Evolutionary conservation across 1,284 basidiomycete species (phyloP).

Genomic region (Malassezia restricta): DNA sequence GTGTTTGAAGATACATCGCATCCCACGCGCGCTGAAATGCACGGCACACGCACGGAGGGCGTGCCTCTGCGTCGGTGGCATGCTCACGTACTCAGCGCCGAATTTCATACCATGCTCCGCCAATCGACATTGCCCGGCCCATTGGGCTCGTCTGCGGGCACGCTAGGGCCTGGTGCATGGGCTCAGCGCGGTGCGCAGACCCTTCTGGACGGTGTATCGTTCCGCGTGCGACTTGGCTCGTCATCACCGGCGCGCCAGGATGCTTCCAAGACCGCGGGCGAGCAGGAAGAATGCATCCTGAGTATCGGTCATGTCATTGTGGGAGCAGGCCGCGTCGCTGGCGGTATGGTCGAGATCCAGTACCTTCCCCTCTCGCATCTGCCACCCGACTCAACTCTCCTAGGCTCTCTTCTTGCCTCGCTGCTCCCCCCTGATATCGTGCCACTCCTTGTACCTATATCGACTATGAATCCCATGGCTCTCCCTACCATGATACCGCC

Average conservation of each 20-base stretch:
- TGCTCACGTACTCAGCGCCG: constrained; percentile 7
- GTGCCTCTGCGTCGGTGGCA: constrained; percentile 5
- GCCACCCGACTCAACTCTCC: constrained; percentile 8
- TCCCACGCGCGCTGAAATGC: constrained; percentile 9
- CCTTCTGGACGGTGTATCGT: constrained; percentile 26
- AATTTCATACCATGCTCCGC: constrained; percentile 10
- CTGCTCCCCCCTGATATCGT: constrained; percentile 10
- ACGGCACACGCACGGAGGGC: not conserved
- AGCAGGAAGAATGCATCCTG: constrained; percentile 12
- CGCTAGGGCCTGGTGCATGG: constrained; percentile 33
- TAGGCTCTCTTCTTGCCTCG: constrained; percentile 11
- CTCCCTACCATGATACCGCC: constrained; percentile 9
- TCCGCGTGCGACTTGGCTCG: constrained; percentile 18
- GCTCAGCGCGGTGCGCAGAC: constrained; percentile 28
- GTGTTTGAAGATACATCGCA: constrained; percentile 9
- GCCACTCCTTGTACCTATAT: not conserved
- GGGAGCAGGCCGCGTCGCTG: constrained; percentile 11
- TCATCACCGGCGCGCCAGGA: not conserved
- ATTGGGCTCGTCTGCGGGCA: constrained; percentile 27
- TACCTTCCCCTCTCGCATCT: constrained; percentile 11
- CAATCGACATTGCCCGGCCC: constrained; percentile 24
- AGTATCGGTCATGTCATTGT: constrained; percentile 14
- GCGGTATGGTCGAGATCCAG: constrained; percentile 15
- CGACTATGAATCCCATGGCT: not conserved
- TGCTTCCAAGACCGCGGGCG: not conserved